phyloP scores from a whole-genome alignment of 108 stramenopile species.

The Seminavis robusta region DNA sequence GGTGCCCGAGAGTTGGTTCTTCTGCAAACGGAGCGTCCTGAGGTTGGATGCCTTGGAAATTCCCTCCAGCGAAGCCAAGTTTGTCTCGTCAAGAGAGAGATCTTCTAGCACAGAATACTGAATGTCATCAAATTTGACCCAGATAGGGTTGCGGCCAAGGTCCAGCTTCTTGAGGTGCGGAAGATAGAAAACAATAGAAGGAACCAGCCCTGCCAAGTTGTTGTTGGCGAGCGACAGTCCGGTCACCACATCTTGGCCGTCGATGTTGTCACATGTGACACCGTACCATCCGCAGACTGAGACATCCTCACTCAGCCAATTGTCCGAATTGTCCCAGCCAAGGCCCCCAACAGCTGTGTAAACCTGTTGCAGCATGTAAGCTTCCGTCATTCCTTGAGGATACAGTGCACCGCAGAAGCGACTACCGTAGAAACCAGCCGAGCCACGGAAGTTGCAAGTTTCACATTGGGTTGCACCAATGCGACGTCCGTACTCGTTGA shows the following conservation, averaged over 20 bases:
- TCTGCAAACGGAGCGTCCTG: constrained; percentile 45
- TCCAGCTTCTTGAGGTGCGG: constrained; percentile 53
- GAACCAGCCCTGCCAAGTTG: constrained; percentile 52
- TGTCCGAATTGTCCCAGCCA: constrained; percentile 47
- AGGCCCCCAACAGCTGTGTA: constrained; percentile 54
- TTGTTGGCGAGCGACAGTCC: constrained; percentile 48
- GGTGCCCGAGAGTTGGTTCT: constrained; percentile 40
- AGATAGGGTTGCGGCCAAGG: constrained; percentile 61
- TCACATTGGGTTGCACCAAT: constrained; percentile 40
- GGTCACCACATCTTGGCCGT: constrained; percentile 26
- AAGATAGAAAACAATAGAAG: constrained; percentile 57
- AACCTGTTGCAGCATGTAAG: constrained; percentile 38
- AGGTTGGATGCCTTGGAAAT: constrained; percentile 45
- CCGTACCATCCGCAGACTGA: constrained; percentile 75
- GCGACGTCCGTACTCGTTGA: constrained; percentile 59
- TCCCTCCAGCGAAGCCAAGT: constrained; percentile 46
- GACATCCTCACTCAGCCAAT: constrained; percentile 45
- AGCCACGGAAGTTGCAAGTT: constrained; percentile 49
- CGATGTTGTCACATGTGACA: constrained; percentile 42
- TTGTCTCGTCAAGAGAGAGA: constrained; percentile 49
- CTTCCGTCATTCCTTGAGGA: constrained; percentile 25
- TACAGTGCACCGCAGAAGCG: constrained; percentile 31
- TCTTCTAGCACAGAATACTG: constrained; percentile 42
- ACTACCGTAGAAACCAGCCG: constrained; percentile 40
- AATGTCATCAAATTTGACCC: constrained; percentile 57